A percentile compares a stretch with the other conserved stretches of the same genome.
Conservation (phyloP, 495 filamentous ascomycete genomes). For the Penicillium coffeae region DNA sequence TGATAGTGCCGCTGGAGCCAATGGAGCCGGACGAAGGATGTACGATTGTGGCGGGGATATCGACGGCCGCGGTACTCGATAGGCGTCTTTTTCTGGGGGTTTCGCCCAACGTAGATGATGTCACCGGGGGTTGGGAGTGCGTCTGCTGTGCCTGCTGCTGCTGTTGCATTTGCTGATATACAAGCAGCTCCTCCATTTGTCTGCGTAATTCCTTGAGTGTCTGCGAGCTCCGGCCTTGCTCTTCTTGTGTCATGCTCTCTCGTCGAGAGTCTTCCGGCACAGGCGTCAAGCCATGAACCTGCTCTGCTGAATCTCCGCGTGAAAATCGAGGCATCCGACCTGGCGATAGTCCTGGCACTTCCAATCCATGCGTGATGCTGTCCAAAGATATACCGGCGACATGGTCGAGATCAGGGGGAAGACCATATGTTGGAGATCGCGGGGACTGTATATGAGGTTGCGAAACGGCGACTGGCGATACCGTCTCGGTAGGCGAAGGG, state of each 20-base stretch:
- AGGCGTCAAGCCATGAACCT: conserved; percentile 16
- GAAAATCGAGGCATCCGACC: conserved; percentile 17
- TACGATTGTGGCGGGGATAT: conserved; percentile 13
- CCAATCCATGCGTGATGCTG: conserved; percentile 13
- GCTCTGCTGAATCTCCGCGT: conserved; percentile 23
- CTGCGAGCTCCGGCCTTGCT: conserved; percentile 37
- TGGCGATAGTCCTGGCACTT: conserved; percentile 15
- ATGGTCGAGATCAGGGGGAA: conserved; percentile 15
- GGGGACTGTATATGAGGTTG: conserved; percentile 26
- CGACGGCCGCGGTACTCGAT: conserved; percentile 26
- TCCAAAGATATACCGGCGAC: conserved; percentile 14
- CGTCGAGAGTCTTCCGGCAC: conserved; percentile 26
- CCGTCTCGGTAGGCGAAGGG: conserved; percentile 41
- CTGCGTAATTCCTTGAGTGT: conserved; percentile 40
- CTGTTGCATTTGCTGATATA: conserved; percentile 45
- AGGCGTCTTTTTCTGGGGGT: conserved; percentile 32
- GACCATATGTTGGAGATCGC: conserved; percentile 19
- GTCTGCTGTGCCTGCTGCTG: conserved; percentile 15
- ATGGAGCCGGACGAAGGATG: conserved; percentile 26
- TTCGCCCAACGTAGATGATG: conserved; percentile 14
- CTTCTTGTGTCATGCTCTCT: conserved; percentile 24
- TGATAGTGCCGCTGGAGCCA: conserved; percentile 39
- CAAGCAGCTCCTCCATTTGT: conserved; percentile 48
- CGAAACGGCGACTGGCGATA: conserved; percentile 26
- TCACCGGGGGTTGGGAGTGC: conserved; percentile 14